Evolutionary conservation across 2,329 filamentous ascomycete species (phyloP).

Genomic region (Hymenoscyphus scutula): DNA sequence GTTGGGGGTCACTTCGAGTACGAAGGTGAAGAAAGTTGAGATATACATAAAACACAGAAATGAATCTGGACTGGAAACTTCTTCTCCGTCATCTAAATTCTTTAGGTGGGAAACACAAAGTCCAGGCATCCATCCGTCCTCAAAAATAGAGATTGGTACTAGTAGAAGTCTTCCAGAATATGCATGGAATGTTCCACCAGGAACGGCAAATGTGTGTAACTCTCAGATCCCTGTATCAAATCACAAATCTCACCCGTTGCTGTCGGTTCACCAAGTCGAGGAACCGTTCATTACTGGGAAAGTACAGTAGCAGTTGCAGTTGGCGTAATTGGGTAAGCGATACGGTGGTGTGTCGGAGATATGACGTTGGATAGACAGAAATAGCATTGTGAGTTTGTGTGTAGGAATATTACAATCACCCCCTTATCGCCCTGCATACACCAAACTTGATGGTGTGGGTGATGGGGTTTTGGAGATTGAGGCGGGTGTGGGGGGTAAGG

Average conservation of each 20-base stretch:
- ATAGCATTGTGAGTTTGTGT: background rate
- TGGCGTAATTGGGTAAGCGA: background rate
- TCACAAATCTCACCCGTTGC: background rate
- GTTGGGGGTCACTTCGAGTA: too few relatives aligned
- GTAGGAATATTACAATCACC: too few relatives aligned
- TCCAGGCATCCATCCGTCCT: background rate
- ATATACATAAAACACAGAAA: too few relatives aligned
- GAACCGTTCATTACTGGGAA: background rate
- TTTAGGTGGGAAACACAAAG: background rate
- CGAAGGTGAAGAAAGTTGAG: too few relatives aligned
- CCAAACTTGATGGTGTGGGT: background rate
- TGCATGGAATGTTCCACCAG: slow-evolving; percentile 2
- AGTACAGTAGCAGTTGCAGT: too few relatives aligned
- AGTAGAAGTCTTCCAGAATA: background rate
- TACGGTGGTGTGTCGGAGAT: background rate
- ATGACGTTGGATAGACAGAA: background rate
- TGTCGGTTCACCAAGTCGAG: too few relatives aligned
- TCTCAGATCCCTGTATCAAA: background rate
- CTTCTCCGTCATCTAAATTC: too few relatives aligned
- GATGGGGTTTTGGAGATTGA: background rate
- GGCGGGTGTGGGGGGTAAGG: background rate
- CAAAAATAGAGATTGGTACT: background rate
- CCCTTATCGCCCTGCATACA: too few relatives aligned
- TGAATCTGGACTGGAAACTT: too few relatives aligned
- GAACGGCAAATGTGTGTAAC: background rate